phyloP scores from a whole-genome alignment of 495 filamentous ascomycete genomes.

The Terfezia claveryi region DNA sequence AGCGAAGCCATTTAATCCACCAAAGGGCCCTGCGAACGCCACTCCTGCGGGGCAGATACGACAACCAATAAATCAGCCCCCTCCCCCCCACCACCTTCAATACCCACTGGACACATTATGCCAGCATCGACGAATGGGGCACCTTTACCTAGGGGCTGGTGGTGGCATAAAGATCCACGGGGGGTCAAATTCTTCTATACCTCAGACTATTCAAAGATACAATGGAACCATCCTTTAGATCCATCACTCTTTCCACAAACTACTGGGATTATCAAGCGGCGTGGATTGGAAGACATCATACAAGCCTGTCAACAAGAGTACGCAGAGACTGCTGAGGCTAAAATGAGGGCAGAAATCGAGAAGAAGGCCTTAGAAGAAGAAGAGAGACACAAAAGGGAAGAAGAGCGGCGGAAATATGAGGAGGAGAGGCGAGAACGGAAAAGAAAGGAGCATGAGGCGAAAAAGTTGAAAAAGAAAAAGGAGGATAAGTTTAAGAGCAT shows the following conservation, averaged over 20 bases:
- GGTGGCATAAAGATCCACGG: slow-evolving; percentile 4
- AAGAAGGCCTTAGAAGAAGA: slow-evolving; percentile 4
- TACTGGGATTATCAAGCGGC: slow-evolving; percentile 7
- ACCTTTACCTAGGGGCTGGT: background rate
- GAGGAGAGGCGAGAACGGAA: slow-evolving; percentile 3
- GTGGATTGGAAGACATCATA: background rate
- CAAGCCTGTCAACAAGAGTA: background rate
- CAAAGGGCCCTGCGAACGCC: background rate
- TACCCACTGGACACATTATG: background rate
- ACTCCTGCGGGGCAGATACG: background rate
- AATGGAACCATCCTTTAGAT: slow-evolving; percentile 10
- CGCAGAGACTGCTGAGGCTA: background rate
- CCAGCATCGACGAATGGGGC: background rate
- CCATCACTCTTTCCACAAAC: slow-evolving; percentile 5
- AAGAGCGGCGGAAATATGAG: slow-evolving; percentile 1
- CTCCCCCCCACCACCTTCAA: background rate
- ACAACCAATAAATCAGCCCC: background rate
- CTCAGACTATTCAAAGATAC: slow-evolving; percentile 9
- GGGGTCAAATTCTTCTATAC: slow-evolving; percentile 2
- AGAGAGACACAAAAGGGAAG: slow-evolving; percentile 4
- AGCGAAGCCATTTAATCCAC: background rate
- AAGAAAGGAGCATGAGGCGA: slow-evolving; percentile 11
- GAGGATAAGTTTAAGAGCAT: slow-evolving; percentile 12
- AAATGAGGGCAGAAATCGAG: background rate
- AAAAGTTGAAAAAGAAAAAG: slow-evolving; percentile 6